phyloP scores from a whole-genome alignment of 2,329 filamentous ascomycete species.

The Arthrobotrys conoides region DNA sequence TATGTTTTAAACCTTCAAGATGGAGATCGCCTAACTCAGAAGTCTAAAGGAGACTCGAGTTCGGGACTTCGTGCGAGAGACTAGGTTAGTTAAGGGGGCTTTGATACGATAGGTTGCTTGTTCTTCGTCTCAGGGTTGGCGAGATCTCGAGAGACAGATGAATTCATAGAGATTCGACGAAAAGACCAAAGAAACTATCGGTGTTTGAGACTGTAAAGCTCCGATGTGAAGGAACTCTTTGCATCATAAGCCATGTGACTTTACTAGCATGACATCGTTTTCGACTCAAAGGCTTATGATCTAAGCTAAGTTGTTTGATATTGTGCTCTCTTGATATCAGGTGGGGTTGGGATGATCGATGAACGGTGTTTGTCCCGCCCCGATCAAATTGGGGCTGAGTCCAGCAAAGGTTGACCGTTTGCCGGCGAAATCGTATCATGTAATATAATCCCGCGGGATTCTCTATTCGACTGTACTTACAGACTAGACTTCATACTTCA shows the following conservation, averaged over 20 bases:
- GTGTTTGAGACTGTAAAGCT: slow-evolving; percentile 23
- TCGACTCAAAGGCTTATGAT: slow-evolving; percentile 17
- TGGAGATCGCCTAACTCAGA: slow-evolving; percentile 17
- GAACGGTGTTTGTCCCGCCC: slow-evolving; percentile 4
- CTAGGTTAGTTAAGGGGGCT: neutral
- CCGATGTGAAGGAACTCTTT: slow-evolving; percentile 20
- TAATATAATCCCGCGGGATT: slow-evolving; percentile 36
- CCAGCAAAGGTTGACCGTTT: neutral
- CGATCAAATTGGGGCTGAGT: slow-evolving; percentile 32
- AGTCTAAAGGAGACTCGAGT: slow-evolving; percentile 23
- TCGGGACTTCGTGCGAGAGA: slow-evolving; percentile 11
- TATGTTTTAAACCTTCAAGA: slow-evolving; percentile 25
- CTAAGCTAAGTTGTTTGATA: neutral
- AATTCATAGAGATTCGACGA: neutral
- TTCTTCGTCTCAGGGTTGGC: neutral
- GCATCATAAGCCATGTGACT: slow-evolving; percentile 51
- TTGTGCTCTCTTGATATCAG: slow-evolving; percentile 36
- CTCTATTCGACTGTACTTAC: too few relatives aligned
- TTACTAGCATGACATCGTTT: slow-evolving; percentile 13
- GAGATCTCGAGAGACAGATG: neutral
- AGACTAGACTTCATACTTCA: too few relatives aligned
- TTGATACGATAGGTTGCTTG: slow-evolving; percentile 37
- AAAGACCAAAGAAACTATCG: slow-evolving; percentile 30
- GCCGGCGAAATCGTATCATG: neutral
- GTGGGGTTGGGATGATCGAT: slow-evolving; percentile 13